Conservation (phyloP, 1,284 basidiomycete genomes). For the Apiotrichum mycotoxinovorans region DNA sequence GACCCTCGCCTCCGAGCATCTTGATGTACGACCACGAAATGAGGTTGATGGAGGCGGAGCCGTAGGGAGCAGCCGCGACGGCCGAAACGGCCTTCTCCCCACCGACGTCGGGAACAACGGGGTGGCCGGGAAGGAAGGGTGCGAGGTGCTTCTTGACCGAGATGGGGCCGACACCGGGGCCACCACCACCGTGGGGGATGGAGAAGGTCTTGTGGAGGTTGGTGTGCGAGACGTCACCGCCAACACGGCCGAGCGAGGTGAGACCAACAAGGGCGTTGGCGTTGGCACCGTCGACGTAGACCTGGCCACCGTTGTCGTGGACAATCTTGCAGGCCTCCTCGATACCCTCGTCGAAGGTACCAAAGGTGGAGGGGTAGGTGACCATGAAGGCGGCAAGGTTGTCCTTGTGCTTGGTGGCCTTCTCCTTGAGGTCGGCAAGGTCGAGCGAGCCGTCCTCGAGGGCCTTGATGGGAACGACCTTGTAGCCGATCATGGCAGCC, state of each 20-base stretch:
- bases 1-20: constrained; percentile 90
- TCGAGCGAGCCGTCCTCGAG: constrained; percentile 84
- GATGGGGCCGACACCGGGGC: constrained; percentile 87
- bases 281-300: constrained; percentile 96
- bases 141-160: constrained; percentile 89
- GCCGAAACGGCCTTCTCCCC: constrained; percentile 75
- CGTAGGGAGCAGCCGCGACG: constrained; percentile 87
- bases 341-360: constrained; percentile 92
- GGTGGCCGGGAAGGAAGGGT: constrained; percentile 92
- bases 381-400: constrained; percentile 96
- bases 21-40: constrained; percentile 99
- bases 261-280: constrained; percentile 93
- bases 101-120: constrained; percentile 63
- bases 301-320: constrained; percentile 92
- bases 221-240: constrained; percentile 95
- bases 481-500: constrained; percentile 94
- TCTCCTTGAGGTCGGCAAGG: constrained; percentile 74
- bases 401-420: constrained; percentile 87
- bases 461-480: constrained; percentile 90
- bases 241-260: constrained; percentile 91
- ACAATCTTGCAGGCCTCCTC: constrained; percentile 89
- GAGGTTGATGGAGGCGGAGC: constrained; percentile 88
- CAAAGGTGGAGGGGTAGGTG: constrained; percentile 93
- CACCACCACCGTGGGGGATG: constrained; percentile 92
- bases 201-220: constrained; percentile 81